Conservation (phyloP, 768 basidiomycete species). For the Mycena olivaceomarginata region DNA sequence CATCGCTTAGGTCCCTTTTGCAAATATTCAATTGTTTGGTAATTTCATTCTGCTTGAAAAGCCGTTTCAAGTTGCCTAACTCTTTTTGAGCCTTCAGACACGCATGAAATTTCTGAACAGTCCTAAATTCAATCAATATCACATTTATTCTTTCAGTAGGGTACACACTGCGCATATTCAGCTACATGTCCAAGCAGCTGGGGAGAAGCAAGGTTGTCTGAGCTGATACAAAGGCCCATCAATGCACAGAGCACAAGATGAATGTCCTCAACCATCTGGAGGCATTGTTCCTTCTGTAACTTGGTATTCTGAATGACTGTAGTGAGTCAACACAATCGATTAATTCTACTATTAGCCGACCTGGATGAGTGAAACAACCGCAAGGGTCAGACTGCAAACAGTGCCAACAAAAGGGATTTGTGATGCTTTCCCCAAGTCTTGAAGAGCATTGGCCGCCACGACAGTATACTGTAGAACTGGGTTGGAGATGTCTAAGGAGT, state of each 20-base stretch:
- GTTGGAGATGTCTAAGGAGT: background rate
- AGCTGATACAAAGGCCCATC: background rate
- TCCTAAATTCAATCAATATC: background rate
- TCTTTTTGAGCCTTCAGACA: constrained; percentile 5
- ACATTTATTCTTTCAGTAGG: background rate
- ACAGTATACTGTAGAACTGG: constrained; percentile 14
- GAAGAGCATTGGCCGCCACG: background rate
- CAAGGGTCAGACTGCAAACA: background rate
- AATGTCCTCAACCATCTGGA: constrained; percentile 7
- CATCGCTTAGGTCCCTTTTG: background rate
- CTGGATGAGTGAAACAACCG: constrained; percentile 6
- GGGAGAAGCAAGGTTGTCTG: background rate
- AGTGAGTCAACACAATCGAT: background rate
- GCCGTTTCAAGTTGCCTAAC: background rate
- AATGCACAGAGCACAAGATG: constrained; percentile 7
- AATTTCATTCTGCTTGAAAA: constrained; percentile 17
- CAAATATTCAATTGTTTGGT: background rate
- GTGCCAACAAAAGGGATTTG: background rate
- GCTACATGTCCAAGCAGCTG: background rate
- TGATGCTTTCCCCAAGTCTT: background rate
- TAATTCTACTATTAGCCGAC: background rate
- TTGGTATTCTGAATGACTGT: background rate
- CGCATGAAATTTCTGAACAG: background rate
- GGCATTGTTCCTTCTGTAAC: background rate
- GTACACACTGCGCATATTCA: background rate